Base-by-base conservation (phyloP, 768 basidiomycete species). In the Mycena maculata region DNA sequence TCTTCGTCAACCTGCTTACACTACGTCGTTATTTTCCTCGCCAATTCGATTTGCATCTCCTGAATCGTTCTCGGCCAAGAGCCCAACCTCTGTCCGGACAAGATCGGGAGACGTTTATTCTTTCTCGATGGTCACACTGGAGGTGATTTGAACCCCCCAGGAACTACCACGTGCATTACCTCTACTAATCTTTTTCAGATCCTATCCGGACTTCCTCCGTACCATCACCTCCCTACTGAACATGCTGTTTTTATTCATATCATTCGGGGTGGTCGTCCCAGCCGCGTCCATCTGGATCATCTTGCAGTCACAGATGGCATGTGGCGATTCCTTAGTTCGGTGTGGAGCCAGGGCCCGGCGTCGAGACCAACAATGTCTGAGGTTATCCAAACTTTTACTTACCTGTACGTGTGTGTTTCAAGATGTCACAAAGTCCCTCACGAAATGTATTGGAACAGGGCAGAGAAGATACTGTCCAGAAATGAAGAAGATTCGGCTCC, bases 111-210 rank as follows among this genome's bases (percentile, higher is more conserved):
- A 71, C 50, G 61, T 71, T 27, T 71, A 71, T 42, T 16, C 69
- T 2, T 63, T 71, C 42, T 47, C 60, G 18, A 71, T 71, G 69
- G 47, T 67, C n/a, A 42, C 39, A 4, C 65, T 71, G 12, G 69
- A 71, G 52, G 69, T 63, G 20, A 20, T n/a, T 41, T 4, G 10
- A 15, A 36, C 33, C 8, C 33, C 11, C 33, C 9, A 6, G n/a
- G 25, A 36, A 39, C 53, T 38, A 23, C 27, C n/a, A n/a, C 12
- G 28, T n/a, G 6, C 20, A 20, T 27, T 33, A 30, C 28, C 57
- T 36, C 4, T 3, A 23, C 25, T n/a, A 20, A 10, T 8, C 1
- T 23, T 44, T 42, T 8, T 68, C 42, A 68, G 67, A 59, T 68
- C 33, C 9, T 68, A 18, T 62, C 67, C 28, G 61, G 50, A 33